These are phyloP conservation scores for Neurospora sp. DNA, from an alignment of 2,329 filamentous ascomycete species.

Conservation along the genomic window DNA sequence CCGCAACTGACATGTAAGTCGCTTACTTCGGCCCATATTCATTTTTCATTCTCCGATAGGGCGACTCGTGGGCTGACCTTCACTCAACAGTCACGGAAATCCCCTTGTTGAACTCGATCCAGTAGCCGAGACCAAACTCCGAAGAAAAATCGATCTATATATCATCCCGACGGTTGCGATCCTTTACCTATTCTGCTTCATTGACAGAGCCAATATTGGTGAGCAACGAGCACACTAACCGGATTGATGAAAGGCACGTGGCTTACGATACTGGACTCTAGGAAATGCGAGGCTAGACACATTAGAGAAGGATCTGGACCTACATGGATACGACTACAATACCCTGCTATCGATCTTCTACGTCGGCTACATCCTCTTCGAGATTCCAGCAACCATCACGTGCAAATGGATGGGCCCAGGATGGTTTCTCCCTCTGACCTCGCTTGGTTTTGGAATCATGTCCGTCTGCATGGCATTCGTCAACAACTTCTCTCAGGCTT, in stretches of 20 bases:
- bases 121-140: constrained; percentile 43
- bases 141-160: constrained; percentile 51
- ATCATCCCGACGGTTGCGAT: constrained; percentile 53
- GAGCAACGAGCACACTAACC: constrained; percentile 9
- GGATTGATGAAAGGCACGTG: neutral
- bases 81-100: constrained; percentile 32
- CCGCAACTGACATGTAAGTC: constrained; percentile 35
- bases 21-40: constrained; percentile 1
- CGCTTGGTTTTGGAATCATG: constrained; percentile 44
- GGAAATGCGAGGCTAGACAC: constrained; percentile 49
- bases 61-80: constrained; percentile 1
- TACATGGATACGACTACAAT: constrained; percentile 51
- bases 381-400: constrained; percentile 49
- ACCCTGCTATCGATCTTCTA: constrained; percentile 50
- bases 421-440: constrained; percentile 48
- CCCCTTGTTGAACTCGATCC: constrained; percentile 44
- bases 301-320: constrained; percentile 40
- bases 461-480: constrained; percentile 52
- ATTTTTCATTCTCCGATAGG: neutral
- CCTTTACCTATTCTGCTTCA: constrained; percentile 61
- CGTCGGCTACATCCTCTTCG: constrained; percentile 51
- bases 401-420: constrained; percentile 55
- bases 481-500: constrained; percentile 32
- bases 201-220: constrained; percentile 61
- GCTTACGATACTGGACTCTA: constrained; percentile 14